Base-by-base conservation (phyloP, 2,329 filamentous ascomycete genomes). In the Corinectria fuckeliana region DNA sequence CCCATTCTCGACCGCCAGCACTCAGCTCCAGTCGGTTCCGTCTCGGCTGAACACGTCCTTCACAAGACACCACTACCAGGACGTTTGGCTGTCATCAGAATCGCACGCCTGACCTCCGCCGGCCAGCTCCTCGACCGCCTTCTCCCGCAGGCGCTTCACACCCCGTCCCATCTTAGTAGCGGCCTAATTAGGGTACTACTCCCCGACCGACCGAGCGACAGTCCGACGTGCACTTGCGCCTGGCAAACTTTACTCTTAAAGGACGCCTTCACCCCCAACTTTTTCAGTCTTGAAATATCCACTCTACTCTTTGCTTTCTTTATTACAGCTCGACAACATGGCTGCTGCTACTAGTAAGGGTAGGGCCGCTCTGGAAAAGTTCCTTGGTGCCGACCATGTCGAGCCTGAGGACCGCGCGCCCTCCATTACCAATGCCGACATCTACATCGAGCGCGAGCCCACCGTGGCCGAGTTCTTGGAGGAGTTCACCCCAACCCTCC, bases 391-490 rank as follows among this genome's bases (percentile, higher is more conserved):
- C 56, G 72, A 76, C 34, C 62, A 71, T 36, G 61, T 69, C n/a
- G 59, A 70, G 32, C 71, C 68, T 21, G 71, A 77, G 51, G 70
- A 75, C 55, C 69, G 69, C 42, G 60, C 76, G 20, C 75, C 76
- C 4, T 72, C 71, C 57, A 74, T 77, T 48, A 66, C 63, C 38
- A 77, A 77, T 52, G 72, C 75, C 38, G 76, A 78, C 52, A 63
- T 72, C 18, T 79, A 75, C 59, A 67, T 77, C 55, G 78, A 80
- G 66, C 64, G 66, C n/a, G 78, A 80, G 59, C 77, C 77, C 7
- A 80, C 78, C 9, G 73, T 79, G n/a, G 62, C 57, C 5, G 78
- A 80, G 59, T 80, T 76, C 59, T 56, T 81, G n/a, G 60, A 69
- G 14, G 76, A 80, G 50, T 68, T 78, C 14, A 69, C 72, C 0